phyloP scores from a whole-genome alignment of 139 green algal species.

The Nannochloris sp. region DNA sequence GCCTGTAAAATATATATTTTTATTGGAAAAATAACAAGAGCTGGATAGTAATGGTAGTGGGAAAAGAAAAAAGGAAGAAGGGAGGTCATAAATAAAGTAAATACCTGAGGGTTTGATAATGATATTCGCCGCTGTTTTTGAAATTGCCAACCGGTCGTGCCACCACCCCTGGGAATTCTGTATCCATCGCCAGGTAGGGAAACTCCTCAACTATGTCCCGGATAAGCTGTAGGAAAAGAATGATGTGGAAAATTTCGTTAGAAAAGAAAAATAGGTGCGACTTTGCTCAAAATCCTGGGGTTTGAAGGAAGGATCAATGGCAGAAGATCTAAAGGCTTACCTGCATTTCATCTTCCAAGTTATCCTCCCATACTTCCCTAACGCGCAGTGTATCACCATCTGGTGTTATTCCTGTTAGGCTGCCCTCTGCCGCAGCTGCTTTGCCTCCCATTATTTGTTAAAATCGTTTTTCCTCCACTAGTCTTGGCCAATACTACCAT shows the following conservation, averaged over 20 bases:
- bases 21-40: constrained; percentile 5
- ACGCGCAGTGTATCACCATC: constrained; percentile 73
- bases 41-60: neutral
- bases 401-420: constrained; percentile 41
- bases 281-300: no score
- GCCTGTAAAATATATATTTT: constrained; percentile 46
- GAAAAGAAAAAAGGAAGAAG: neutral
- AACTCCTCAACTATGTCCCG: constrained; percentile 86
- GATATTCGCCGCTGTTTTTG: constrained; percentile 91
- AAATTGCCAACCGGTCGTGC: constrained; percentile 91
- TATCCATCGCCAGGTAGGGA: constrained; percentile 97
- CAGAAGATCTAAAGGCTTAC: constrained; percentile 26
- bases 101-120: constrained; percentile 83
- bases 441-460: no score
- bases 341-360: constrained; percentile 88
- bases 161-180: constrained; percentile 93
- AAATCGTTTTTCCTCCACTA: no score
- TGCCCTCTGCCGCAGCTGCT: neutral
- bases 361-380: constrained; percentile 93
- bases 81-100: neutral
- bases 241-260: neutral
- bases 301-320: neutral
- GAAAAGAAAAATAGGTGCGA: neutral
- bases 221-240: constrained; percentile 60
- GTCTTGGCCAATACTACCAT: no score